These are phyloP conservation scores for Pythium phragmiticola DNA, from an alignment of 352 stramenopile species.

Conservation along the genomic window DNA sequence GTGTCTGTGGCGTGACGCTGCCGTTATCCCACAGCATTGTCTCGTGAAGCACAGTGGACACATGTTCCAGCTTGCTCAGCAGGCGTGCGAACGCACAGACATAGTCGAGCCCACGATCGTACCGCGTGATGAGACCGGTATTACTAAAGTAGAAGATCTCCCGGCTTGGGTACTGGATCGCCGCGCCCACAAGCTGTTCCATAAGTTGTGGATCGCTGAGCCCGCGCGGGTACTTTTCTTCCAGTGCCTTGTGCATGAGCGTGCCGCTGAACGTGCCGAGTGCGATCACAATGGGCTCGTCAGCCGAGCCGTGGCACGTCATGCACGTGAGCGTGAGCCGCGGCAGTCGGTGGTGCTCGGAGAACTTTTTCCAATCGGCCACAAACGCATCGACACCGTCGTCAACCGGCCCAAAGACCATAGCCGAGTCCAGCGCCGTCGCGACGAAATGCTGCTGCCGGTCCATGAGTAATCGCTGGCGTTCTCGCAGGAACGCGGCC, in stretches of 20 bases:
- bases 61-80: conserved; percentile 16
- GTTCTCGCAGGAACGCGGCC: conserved; percentile 6
- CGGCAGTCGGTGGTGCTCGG: conserved; percentile 16
- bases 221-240: conserved; percentile 20
- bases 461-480: conserved; percentile 7
- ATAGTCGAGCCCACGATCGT: conserved; percentile 28
- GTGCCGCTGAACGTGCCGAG: conserved; percentile 15
- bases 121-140: conserved; percentile 15
- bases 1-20: not conserved
- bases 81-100: conserved; percentile 14
- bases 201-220: conserved; percentile 3
- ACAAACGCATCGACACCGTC: conserved; percentile 20
- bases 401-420: conserved; percentile 17
- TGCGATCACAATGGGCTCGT: conserved; percentile 11
- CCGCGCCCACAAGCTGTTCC: conserved; percentile 17
- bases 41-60: not conserved
- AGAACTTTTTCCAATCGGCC: conserved; percentile 26
- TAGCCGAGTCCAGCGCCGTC: conserved; percentile 9
- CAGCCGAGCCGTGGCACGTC: not conserved
- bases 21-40: not conserved
- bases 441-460: conserved; percentile 22
- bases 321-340: conserved; percentile 16
- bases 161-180: conserved; percentile 27
- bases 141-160: conserved; percentile 23
- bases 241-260: conserved; percentile 22